phyloP scores from a whole-genome alignment of 192 early-diverging fungal species.

The Paraglomus brasilianum region DNA sequence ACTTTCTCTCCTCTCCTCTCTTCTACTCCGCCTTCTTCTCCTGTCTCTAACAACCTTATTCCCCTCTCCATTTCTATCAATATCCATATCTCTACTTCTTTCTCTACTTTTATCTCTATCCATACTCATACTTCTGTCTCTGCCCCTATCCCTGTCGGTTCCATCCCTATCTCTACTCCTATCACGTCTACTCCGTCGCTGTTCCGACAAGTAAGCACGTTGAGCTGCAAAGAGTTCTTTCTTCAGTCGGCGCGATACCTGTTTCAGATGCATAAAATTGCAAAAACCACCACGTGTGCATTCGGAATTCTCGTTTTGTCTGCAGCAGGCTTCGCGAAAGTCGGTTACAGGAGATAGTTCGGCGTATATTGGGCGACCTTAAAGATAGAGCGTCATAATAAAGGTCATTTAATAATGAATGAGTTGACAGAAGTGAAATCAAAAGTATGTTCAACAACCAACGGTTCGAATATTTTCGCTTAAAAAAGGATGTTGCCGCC shows the following conservation, averaged over 20 bases:
- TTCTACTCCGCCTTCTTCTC: too few species aligned
- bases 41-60: too few species aligned
- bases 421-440: background rate
- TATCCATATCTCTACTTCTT: too few species aligned
- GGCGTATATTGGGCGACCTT: constrained; percentile 86
- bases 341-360: constrained; percentile 97
- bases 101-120: too few species aligned
- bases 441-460: too few species aligned
- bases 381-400: background rate
- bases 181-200: constrained; percentile 42
- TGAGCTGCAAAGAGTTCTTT: constrained; percentile 87
- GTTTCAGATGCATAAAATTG: constrained; percentile 99
- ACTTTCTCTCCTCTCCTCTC: too few species aligned
- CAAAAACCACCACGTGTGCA: constrained; percentile 96
- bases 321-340: constrained; percentile 97
- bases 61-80: too few species aligned
- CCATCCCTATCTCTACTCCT: constrained; percentile 40
- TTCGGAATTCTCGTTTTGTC: constrained; percentile 92
- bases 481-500: too few species aligned
- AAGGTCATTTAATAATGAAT: background rate
- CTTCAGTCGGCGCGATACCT: constrained; percentile 72
- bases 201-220: constrained; percentile 49
- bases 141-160: background rate
- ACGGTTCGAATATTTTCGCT: too few species aligned
- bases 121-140: background rate